These are phyloP conservation scores for Thelonectria blattea DNA, from an alignment of 2,329 filamentous ascomycete species.

Conservation along the genomic window DNA sequence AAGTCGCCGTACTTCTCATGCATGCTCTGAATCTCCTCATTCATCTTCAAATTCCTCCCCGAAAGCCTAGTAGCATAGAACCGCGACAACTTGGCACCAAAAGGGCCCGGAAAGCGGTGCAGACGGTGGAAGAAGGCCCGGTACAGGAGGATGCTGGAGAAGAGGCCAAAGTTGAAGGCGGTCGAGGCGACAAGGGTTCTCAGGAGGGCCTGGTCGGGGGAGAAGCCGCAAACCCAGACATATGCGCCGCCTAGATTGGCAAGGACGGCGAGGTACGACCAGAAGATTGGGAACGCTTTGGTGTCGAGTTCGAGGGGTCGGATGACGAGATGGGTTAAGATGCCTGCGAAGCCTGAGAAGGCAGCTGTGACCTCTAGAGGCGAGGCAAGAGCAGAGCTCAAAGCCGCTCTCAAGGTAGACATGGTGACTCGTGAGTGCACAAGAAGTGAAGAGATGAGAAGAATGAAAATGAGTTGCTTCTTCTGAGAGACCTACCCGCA, in stretches of 20 bases:
- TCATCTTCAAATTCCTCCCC: not conserved
- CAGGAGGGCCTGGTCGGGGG: not conserved
- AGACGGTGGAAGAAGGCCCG: slow-evolving; percentile 21
- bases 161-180: not conserved
- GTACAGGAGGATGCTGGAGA: slow-evolving; percentile 18
- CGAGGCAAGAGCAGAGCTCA: not conserved
- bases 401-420: not conserved
- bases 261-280: not conserved
- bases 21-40: slow-evolving; percentile 20
- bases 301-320: not conserved
- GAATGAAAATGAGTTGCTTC: no score
- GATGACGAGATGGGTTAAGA: not conserved
- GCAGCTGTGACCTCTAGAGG: not conserved
- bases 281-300: not conserved
- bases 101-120: slow-evolving; percentile 18
- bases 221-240: not conserved
- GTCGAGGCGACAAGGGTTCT: not conserved
- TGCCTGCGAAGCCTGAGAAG: not conserved
- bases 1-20: slow-evolving; percentile 23
- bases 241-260: not conserved
- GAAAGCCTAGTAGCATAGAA: slow-evolving; percentile 18
- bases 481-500: no score
- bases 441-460: no score
- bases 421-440: not conserved
- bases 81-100: slow-evolving; percentile 14